Evolutionary conservation across 305 asterid species (phyloP), one percentile per base, ranked within the genome.

Genomic region (Caryopteris hybrid): DNA sequence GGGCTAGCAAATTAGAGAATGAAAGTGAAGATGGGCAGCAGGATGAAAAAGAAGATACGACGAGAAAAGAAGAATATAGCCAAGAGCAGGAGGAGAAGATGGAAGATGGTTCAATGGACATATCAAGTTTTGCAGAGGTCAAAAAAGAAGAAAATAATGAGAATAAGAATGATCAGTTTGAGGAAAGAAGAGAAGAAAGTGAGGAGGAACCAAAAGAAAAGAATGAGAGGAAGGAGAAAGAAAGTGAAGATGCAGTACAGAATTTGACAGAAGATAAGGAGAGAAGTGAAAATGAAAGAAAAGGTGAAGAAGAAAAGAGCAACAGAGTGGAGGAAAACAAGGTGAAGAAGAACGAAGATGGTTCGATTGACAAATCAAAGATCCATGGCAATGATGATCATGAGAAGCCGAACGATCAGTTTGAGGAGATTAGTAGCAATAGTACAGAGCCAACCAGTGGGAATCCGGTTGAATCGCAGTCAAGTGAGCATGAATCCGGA

Each of bases 301-400:
- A 62, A 25, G 58, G 72, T 31, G 73, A 72, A 72, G 68, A 62
- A 64, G 64, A 52, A 18, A 64, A 43, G 21, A 77, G 17, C 27
- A 71, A 43, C 38, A 69, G 12, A 13, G 69, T 52, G 53, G 54
- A 51, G 67, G 56, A 53, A 56, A 51, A 38, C 48, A 42, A 50
- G 8, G 69, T 33, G 17, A 78, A 59, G 58, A 75, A 63, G 39
- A 54, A 72, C 12, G 75, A 72, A 23, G 79, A 78, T 14, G 70
- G 63, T 42, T 77, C 74, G 54, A 59, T 51, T 2, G 72, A 79
- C 43, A 76, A 77, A 52, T 74, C 4, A 61, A 33, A 46, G n/a
- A n/a, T n/a, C n/a, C n/a, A n/a, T n/a, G n/a, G n/a, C n/a, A n/a
- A n/a, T n/a, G n/a, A n/a, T n/a, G n/a, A n/a, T n/a, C n/a, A n/a